phyloP scores from a whole-genome alignment of 257 asterid genomes.

The Solanum appendiculatum region DNA sequence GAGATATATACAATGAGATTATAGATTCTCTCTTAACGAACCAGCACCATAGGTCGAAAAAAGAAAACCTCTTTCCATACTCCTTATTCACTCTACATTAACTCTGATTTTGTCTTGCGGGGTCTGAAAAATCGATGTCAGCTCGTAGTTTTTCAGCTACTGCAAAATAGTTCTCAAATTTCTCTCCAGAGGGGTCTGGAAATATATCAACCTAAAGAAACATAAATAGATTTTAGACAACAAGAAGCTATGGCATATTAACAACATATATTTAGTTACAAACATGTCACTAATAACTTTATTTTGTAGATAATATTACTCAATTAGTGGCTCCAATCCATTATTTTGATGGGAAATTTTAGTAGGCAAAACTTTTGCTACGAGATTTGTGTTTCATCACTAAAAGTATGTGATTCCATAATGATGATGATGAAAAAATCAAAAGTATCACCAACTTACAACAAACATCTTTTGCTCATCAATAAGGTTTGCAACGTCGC shows the following conservation, averaged over 20 bases:
- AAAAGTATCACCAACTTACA: conserved; percentile 26
- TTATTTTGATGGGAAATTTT: too few species aligned
- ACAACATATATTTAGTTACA: too few species aligned
- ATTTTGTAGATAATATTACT: too few species aligned
- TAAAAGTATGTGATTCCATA: neutral
- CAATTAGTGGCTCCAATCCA: too few species aligned
- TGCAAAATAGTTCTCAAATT: conserved; percentile 38
- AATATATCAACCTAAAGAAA: conserved; percentile 58
- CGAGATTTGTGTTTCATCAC: too few species aligned
- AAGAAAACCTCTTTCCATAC: neutral
- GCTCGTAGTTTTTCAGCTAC: conserved; percentile 65
- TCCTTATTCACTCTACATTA: neutral
- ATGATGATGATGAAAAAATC: neutral
- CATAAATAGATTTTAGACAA: neutral
- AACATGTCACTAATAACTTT: too few species aligned
- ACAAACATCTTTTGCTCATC: conserved; percentile 46
- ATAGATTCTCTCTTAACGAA: too few species aligned
- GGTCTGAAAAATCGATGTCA: conserved; percentile 49
- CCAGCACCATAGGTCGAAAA: neutral
- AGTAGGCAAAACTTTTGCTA: neutral
- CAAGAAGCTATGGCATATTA: too few species aligned
- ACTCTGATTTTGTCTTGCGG: neutral
- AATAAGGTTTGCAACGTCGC: conserved; percentile 37
- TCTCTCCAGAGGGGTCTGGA: conserved; percentile 52
- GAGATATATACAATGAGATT: too few species aligned